Evolutionary conservation across 148 eudicot genomes (phyloP), one percentile per base, ranked within the genome.

Genomic region (Tetragonia tetragonoides): DNA sequence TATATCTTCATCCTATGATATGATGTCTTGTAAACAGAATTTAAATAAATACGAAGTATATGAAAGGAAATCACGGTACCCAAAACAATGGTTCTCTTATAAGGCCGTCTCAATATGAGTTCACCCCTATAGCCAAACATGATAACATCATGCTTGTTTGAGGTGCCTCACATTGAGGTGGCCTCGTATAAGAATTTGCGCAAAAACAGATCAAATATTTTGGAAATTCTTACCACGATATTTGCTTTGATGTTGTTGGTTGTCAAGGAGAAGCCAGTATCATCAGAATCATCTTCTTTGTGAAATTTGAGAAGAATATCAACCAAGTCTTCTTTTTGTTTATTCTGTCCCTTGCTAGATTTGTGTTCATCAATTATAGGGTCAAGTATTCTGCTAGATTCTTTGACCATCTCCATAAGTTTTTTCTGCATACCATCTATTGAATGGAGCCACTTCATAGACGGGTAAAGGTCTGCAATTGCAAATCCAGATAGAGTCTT

Each of bases 401-500:
- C 57, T 7, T 17, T 10, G 20, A 41, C 40, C 34, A 80, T 37
- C 46, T 57, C 75, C 34, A 3, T 2, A 0, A 80, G 2, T 11
- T 68, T 75, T 8, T 14, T 14, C 38, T 10, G 21, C 65, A 73
- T 21, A 11, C 74, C 78, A 34, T 56, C 42, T 6, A 80, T 18
- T 24, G 44, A 10, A 38, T 60, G 75, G 44, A 80, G 28, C 6
- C 44, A 57, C 61, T 80, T 70, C 3, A 17, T 9, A 0, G 83
- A 79, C 38, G 76, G 76, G 66, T 70, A 80, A 16, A 82, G 37
- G 54, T 82, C 85, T 4, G 79, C 67, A 1, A 74, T 3, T 10
- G 18, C 14, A 28, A 78, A 82, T 6, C 75, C 85, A 0, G 70
- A 74, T 3, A 61, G 10, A 18, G 62, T 2, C 15, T 68, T 28